Evolutionary conservation across 495 filamentous ascomycete genomes (phyloP).

Genomic region (Lindgomyces ingoldianus): DNA sequence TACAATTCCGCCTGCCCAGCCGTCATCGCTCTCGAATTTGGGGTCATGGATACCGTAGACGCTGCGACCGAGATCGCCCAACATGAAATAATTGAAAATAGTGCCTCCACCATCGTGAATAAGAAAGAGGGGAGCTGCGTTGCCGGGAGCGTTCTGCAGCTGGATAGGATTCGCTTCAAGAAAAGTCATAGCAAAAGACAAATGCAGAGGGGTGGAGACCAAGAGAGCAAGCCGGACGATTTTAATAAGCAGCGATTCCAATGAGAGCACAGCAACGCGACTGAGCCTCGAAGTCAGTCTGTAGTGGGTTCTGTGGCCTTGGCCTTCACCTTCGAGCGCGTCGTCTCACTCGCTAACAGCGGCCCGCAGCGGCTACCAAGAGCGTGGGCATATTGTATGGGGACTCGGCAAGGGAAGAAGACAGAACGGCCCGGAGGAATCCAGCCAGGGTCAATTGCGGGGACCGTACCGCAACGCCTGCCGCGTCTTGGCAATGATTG

Average conservation of each 20-base stretch:
- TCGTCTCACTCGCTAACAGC: neutral
- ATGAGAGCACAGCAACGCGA: neutral
- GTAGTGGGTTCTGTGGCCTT: neutral
- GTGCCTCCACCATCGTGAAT: slow-evolving; percentile 3
- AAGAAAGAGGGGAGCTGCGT: slow-evolving; percentile 11
- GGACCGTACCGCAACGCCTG: neutral
- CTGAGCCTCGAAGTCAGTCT: neutral
- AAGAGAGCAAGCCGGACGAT: neutral
- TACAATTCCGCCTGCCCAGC: neutral
- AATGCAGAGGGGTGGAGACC: neutral
- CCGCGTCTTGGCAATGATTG: neutral
- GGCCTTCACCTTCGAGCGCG: neutral
- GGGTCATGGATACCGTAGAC: slow-evolving; percentile 4
- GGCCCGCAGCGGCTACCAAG: neutral
- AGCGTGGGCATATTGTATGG: neutral
- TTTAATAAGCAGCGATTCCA: neutral
- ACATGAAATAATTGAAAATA: neutral
- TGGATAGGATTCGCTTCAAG: neutral
- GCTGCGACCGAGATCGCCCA: neutral
- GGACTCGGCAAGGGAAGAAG: neutral
- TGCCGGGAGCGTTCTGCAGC: neutral
- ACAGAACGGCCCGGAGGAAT: neutral
- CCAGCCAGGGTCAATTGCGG: neutral
- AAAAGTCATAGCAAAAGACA: neutral
- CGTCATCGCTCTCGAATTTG: neutral